These are phyloP conservation scores for Castanea crenata DNA, from an alignment of 306 rosid species.

Conservation along the genomic window DNA sequence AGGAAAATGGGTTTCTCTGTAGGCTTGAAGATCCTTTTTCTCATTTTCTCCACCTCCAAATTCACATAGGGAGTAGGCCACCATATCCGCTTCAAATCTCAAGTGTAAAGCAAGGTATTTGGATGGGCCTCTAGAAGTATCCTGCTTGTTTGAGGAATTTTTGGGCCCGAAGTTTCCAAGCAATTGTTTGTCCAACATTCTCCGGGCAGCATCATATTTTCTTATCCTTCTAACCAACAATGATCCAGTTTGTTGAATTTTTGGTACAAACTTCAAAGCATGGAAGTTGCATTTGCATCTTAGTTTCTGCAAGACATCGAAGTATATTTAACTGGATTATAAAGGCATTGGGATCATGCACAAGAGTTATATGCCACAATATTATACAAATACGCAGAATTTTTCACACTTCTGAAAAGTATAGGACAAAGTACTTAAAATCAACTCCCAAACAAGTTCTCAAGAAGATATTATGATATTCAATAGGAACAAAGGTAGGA, in stretches of 20 bases:
- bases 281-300: slow-evolving; percentile 99
- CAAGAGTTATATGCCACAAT: neutral
- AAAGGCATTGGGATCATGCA: neutral
- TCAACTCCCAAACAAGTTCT: neutral
- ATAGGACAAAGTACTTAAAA: neutral
- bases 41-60: slow-evolving; percentile 87
- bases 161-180: slow-evolving; percentile 63
- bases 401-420: neutral
- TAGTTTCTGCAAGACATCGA: slow-evolving; percentile 53
- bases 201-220: slow-evolving; percentile 43
- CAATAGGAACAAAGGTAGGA: neutral
- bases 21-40: slow-evolving; percentile 74
- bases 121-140: slow-evolving; percentile 29
- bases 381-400: neutral
- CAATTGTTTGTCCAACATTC: slow-evolving; percentile 67
- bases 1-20: slow-evolving; percentile 85
- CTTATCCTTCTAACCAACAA: slow-evolving; percentile 72
- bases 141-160: slow-evolving; percentile 28
- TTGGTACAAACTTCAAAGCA: slow-evolving; percentile 69
- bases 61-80: slow-evolving; percentile 87
- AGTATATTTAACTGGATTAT: slow-evolving; percentile 1
- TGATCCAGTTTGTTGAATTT: slow-evolving; percentile 75
- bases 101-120: slow-evolving; percentile 91
- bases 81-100: slow-evolving; percentile 95
- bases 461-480: neutral